These are phyloP conservation scores for Rhodocollybia butyracea DNA, from an alignment of 768 basidiomycete genomes.

Conservation along the genomic window DNA sequence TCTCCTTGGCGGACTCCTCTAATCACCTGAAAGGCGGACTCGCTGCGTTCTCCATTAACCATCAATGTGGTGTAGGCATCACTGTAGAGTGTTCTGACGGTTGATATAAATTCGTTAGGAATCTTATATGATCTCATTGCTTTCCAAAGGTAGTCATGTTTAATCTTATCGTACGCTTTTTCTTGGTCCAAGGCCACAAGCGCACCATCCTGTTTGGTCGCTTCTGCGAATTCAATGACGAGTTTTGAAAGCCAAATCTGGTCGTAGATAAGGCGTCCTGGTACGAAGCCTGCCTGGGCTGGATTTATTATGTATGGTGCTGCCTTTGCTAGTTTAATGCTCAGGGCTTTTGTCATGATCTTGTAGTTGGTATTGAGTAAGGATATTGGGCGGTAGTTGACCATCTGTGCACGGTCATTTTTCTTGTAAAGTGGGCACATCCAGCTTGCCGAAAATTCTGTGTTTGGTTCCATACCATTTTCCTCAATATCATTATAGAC, in stretches of 20 bases:
- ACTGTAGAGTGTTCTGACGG: conserved; percentile 18
- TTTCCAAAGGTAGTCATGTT: conserved; percentile 16
- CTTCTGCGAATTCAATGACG: conserved; percentile 12
- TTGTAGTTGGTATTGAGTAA: conserved; percentile 17
- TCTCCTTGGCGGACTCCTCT: conserved; percentile 32
- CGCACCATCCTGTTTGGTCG: conserved; percentile 11
- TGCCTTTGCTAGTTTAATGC: conserved; percentile 10
- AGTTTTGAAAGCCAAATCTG: conserved; percentile 17
- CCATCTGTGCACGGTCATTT: conserved; percentile 17
- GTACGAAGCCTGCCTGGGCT: conserved; percentile 25
- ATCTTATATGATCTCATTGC: conserved; percentile 8
- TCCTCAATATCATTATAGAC: conserved; percentile 15
- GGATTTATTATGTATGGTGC: conserved; percentile 17
- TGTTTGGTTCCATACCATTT: not conserved
- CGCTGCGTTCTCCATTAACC: conserved; percentile 19
- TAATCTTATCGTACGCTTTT: conserved; percentile 6
- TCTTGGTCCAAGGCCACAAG: conserved; percentile 5
- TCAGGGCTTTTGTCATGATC: conserved; percentile 14
- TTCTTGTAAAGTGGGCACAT: conserved; percentile 29
- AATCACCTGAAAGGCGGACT: conserved; percentile 12
- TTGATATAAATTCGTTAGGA: conserved; percentile 13
- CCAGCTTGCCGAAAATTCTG: conserved; percentile 23
- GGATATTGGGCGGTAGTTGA: conserved; percentile 21
- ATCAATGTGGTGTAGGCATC: conserved; percentile 16
- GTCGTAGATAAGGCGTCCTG: conserved; percentile 16